Evolutionary conservation across 2,329 filamentous ascomycete species (phyloP).

Genomic region (Monilinia laxa): DNA sequence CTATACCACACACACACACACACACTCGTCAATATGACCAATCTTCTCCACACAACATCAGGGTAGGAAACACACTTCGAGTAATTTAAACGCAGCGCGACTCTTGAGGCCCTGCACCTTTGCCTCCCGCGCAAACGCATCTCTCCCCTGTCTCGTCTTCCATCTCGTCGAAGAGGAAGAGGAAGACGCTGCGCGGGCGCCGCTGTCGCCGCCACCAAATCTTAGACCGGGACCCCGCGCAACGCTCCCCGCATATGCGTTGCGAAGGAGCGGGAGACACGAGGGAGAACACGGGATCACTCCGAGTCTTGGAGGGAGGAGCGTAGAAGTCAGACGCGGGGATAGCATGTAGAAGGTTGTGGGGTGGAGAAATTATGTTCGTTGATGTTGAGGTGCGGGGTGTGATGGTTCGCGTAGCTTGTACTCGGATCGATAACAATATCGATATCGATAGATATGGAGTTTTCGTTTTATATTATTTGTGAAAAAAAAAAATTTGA

Average conservation of each 20-base stretch:
- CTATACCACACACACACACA: not conserved
- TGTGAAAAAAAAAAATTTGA: not conserved
- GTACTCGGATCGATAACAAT: too few species aligned
- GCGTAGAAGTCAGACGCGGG: not conserved
- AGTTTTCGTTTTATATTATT: not conserved
- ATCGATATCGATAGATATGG: not conserved
- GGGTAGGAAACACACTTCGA: constrained; percentile 59
- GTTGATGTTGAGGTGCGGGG: too few species aligned
- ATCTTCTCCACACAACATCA: too few species aligned
- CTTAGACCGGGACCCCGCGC: not conserved
- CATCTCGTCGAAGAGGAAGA: constrained; percentile 70
- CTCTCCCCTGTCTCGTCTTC: constrained; percentile 74
- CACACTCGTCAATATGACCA: too few species aligned
- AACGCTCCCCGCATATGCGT: not conserved
- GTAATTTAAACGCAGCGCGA: constrained; percentile 87
- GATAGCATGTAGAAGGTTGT: not conserved
- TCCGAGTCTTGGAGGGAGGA: not conserved
- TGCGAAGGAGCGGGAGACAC: not conserved
- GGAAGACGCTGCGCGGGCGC: constrained; percentile 22
- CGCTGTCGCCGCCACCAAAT: not conserved
- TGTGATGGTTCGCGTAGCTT: not conserved
- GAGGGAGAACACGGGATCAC: not conserved
- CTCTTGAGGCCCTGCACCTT: constrained; percentile 80
- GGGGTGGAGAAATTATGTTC: not conserved
- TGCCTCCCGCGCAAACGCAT: constrained; percentile 72